These are phyloP conservation scores for Luffa aegyptiaca DNA, from an alignment of 306 rosid species.

Conservation along the genomic window DNA sequence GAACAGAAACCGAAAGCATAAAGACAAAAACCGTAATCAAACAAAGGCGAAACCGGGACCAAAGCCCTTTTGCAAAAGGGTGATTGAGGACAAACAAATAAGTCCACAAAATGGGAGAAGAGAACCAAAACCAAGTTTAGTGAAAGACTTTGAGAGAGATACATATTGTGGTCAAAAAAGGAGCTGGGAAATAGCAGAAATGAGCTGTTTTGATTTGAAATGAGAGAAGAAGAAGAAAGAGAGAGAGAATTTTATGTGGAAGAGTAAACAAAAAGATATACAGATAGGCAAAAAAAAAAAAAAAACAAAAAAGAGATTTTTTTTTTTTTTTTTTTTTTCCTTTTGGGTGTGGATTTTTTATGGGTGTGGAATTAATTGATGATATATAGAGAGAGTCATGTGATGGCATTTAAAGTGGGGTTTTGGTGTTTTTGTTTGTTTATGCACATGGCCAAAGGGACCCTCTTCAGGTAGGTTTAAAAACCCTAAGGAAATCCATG, in stretches of 20 bases:
- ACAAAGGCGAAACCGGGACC: not conserved
- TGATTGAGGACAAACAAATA: constrained; percentile 1
- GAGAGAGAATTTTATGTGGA: constrained; percentile 9
- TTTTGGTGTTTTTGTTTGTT: constrained; percentile 34
- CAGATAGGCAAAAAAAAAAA: not conserved
- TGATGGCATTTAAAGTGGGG: constrained; percentile 67
- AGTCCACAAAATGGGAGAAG: not conserved
- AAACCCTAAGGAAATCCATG: constrained; percentile 24
- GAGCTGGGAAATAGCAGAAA: not conserved
- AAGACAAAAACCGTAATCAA: not conserved
- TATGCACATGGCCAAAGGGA: constrained; percentile 61
- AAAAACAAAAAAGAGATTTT: too few relatives aligned
- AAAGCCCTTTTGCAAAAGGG: not conserved
- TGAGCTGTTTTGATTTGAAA: constrained; percentile 12
- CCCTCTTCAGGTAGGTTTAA: constrained; percentile 28
- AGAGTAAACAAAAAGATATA: not conserved
- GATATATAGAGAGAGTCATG: constrained; percentile 33
- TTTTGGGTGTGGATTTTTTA: too few relatives aligned
- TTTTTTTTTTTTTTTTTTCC: too few relatives aligned
- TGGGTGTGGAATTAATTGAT: not conserved
- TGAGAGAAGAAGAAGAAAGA: not conserved
- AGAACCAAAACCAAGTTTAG: not conserved
- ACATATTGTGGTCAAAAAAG: not conserved
- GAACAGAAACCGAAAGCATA: not conserved
- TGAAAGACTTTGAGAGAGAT: not conserved